Percentiles rank a stretch among this genome's conserved stretches.
These are phyloP conservation scores for Lantana camara DNA, from an alignment of 257 asterid species.

Conservation along the genomic window DNA sequence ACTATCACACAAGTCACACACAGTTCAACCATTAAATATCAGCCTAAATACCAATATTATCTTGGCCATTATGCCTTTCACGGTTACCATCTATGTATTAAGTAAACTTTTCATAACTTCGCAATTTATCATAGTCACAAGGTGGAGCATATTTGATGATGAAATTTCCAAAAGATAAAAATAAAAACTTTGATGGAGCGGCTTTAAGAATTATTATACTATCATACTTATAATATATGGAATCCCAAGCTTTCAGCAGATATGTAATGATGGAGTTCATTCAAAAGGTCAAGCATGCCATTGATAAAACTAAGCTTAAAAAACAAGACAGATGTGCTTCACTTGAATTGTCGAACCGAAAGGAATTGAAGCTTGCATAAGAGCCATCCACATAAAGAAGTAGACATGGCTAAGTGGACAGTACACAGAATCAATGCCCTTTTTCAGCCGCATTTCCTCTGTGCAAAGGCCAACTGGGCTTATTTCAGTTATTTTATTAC, in stretches of 20 bases:
- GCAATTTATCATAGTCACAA: not conserved
- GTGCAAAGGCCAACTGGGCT: conserved; percentile 25
- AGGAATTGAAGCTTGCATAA: conserved; percentile 37
- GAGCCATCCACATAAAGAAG: conserved; percentile 48
- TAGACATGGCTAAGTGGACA: conserved; percentile 48
- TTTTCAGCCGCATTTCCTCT: conserved; percentile 32
- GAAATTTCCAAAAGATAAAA: too few species aligned
- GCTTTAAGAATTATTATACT: conserved; percentile 18
- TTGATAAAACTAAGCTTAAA: conserved; percentile 23
- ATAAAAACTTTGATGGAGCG: conserved; percentile 14
- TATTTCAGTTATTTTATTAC: conserved; percentile 22
- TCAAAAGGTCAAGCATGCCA: conserved; percentile 24
- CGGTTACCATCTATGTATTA: conserved; percentile 2
- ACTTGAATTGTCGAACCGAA: conserved; percentile 34
- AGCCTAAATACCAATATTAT: not conserved
- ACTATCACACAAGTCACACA: conserved; percentile 5
- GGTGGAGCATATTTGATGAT: not conserved
- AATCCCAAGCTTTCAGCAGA: conserved; percentile 25
- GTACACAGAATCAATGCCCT: conserved; percentile 44
- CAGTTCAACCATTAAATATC: conserved; percentile 10
- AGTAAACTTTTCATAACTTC: too few species aligned
- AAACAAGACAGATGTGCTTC: conserved; percentile 38
- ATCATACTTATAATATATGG: conserved; percentile 14
- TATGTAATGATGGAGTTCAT: conserved; percentile 26
- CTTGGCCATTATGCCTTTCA: not conserved